These are phyloP conservation scores for Didymella keratinophila DNA, from an alignment of 2,329 filamentous ascomycete genomes.

Conservation along the genomic window DNA sequence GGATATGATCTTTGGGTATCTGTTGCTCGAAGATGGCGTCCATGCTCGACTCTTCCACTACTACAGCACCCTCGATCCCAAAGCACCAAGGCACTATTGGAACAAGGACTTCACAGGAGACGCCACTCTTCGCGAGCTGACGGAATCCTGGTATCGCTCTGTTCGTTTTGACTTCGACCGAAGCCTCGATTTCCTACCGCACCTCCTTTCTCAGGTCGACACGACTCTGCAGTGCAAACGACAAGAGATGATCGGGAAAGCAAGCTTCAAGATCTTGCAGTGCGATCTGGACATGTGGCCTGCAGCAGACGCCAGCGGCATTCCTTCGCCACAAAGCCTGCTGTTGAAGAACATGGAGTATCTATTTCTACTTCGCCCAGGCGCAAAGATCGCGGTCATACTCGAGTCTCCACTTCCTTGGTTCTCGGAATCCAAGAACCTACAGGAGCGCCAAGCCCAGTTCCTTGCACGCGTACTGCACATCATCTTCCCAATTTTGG, in stretches of 20 bases:
- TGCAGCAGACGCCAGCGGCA: slow-evolving; percentile 15
- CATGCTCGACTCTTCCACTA: slow-evolving; percentile 17
- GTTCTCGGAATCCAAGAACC: slow-evolving; percentile 12
- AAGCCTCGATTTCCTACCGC: slow-evolving; percentile 19
- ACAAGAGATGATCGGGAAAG: slow-evolving; percentile 12
- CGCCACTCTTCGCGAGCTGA: slow-evolving; percentile 16
- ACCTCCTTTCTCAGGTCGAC: slow-evolving; percentile 17
- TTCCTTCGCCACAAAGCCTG: slow-evolving; percentile 12
- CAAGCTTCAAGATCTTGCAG: slow-evolving; percentile 18
- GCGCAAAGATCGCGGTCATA: slow-evolving; percentile 11
- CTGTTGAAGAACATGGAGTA: slow-evolving; percentile 20
- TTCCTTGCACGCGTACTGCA: slow-evolving; percentile 12
- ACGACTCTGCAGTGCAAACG: slow-evolving; percentile 12
- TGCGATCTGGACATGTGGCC: slow-evolving; percentile 17
- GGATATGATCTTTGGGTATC: slow-evolving; percentile 22
- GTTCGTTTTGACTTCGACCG: slow-evolving; percentile 21
- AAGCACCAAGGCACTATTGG: slow-evolving; percentile 23
- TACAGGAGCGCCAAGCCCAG: slow-evolving; percentile 16
- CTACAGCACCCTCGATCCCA: slow-evolving; percentile 18
- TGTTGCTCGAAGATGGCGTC: slow-evolving; percentile 17
- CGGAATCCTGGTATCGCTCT: slow-evolving; percentile 15
- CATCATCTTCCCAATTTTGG: slow-evolving; percentile 13
- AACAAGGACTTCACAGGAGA: slow-evolving; percentile 16
- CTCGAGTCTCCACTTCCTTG: slow-evolving; percentile 13
- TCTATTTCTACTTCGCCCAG: slow-evolving; percentile 10